Evolutionary conservation across 805 yeast species (phyloP).

Genomic region (Lachancea cidri): DNA sequence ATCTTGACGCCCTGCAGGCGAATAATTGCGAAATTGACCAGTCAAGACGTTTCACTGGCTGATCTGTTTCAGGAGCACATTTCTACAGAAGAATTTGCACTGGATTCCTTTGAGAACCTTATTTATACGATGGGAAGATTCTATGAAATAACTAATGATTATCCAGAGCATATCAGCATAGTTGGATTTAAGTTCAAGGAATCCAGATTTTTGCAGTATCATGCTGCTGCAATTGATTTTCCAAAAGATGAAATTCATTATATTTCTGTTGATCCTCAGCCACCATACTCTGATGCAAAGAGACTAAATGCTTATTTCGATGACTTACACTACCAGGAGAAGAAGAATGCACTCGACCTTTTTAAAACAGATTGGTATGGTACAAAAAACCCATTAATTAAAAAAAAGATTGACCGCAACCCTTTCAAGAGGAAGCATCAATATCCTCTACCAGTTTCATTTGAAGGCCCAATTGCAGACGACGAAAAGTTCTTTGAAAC

Average conservation of each 20-base stretch:
- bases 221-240: slow-evolving; percentile 47
- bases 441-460: slow-evolving; percentile 27
- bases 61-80: slow-evolving; percentile 27
- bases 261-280: slow-evolving; percentile 54
- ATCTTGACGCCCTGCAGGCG: not conserved
- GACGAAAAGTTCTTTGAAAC: slow-evolving; percentile 18
- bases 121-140: slow-evolving; percentile 54
- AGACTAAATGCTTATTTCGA: slow-evolving; percentile 38
- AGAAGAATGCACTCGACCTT: slow-evolving; percentile 45
- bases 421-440: slow-evolving; percentile 45
- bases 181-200: slow-evolving; percentile 75
- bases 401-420: slow-evolving; percentile 51
- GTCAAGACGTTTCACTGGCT: slow-evolving; percentile 10
- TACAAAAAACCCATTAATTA: slow-evolving; percentile 36
- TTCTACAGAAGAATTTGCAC: slow-evolving; percentile 61
- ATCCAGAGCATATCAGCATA: slow-evolving; percentile 50
- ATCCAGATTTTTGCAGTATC: slow-evolving; percentile 50
- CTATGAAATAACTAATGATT: slow-evolving; percentile 40
- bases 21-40: slow-evolving; percentile 5
- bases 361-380: slow-evolving; percentile 60
- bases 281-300: slow-evolving; percentile 27
- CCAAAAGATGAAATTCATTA: slow-evolving; percentile 39
- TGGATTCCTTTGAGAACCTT: slow-evolving; percentile 78
- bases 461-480: slow-evolving; percentile 8
- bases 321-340: slow-evolving; percentile 46